phyloP scores from a whole-genome alignment of 176 grass and related monocot genomes.

The Elymus sibiricus region DNA sequence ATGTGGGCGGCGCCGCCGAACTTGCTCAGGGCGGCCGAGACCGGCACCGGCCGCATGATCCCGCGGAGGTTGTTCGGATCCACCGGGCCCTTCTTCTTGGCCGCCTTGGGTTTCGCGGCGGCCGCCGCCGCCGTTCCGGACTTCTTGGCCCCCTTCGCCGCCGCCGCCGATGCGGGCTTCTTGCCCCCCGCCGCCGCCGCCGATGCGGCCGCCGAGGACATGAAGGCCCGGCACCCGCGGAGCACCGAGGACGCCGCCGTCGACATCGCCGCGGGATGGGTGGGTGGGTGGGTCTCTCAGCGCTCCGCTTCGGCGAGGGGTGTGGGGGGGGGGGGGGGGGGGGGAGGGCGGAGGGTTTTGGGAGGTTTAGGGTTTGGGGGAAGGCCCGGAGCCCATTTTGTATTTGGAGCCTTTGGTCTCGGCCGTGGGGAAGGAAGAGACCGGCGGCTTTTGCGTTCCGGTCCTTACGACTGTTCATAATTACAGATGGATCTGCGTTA shows the following conservation, averaged over 20 bases:
- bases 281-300: background rate
- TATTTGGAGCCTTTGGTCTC: background rate
- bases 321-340: no score
- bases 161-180: constrained; percentile 18
- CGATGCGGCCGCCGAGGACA: constrained; percentile 35
- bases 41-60: constrained; percentile 37
- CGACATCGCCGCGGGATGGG: constrained; percentile 34
- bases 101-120: background rate
- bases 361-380: constrained; percentile 43
- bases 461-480: background rate
- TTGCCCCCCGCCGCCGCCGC: constrained; percentile 28
- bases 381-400: background rate
- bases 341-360: constrained; percentile 36
- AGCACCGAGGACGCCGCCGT: constrained; percentile 42
- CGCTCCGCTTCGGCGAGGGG: background rate
- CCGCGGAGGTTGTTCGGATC: constrained; percentile 18
- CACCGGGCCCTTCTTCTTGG: background rate
- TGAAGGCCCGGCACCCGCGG: constrained; percentile 50
- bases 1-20: constrained; percentile 65
- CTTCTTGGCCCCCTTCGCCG: constrained; percentile 24
- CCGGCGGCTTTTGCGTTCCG: background rate
- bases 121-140: background rate
- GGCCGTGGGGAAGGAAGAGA: background rate
- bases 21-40: constrained; percentile 55
- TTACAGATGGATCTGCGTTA: background rate